These are phyloP conservation scores for Phytophthora pinifolia DNA, from an alignment of 352 stramenopile genomes.

Conservation along the genomic window DNA sequence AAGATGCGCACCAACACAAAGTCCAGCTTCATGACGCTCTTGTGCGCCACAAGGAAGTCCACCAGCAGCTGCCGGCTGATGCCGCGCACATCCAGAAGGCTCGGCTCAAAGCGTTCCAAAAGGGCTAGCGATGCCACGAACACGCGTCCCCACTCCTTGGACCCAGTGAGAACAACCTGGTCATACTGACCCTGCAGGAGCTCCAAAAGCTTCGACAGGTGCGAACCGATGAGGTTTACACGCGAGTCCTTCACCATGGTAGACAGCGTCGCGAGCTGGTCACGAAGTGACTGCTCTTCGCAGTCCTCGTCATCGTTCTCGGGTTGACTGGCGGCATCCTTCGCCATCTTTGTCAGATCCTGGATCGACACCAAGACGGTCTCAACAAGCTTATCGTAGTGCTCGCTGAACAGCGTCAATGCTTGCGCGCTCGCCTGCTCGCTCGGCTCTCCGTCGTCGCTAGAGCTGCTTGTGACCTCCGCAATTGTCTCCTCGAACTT, in stretches of 20 bases:
- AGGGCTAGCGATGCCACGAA: conserved; percentile 52
- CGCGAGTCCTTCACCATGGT: conserved; percentile 66
- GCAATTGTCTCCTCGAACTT: conserved; percentile 41
- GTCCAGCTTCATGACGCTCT: conserved; percentile 93
- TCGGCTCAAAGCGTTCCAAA: conserved; percentile 64
- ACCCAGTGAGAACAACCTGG: conserved; percentile 30
- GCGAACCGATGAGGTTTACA: conserved; percentile 68
- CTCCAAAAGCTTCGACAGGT: conserved; percentile 48
- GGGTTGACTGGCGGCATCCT: conserved; percentile 19
- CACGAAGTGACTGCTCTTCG: conserved; percentile 38
- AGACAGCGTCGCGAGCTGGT: conserved; percentile 51
- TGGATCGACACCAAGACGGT: conserved; percentile 82
- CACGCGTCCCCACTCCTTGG: conserved; percentile 27
- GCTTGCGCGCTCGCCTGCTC: conserved; percentile 30
- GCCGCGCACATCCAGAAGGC: conserved; percentile 59
- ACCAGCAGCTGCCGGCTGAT: conserved; percentile 81
- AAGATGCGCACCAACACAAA: conserved; percentile 97
- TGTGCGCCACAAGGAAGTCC: conserved; percentile 85
- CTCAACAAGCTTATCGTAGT: conserved; percentile 74
- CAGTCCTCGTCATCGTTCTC: conserved; percentile 22
- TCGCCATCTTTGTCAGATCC: conserved; percentile 62
- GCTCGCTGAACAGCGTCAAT: conserved; percentile 42
- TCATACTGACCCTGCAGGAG: conserved; percentile 56
- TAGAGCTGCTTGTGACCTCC: neutral
- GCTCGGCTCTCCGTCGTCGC: neutral